These are phyloP conservation scores for Cyclospora cayetanensis DNA, from an alignment of 169 alveolate genomes.

Conservation along the genomic window DNA sequence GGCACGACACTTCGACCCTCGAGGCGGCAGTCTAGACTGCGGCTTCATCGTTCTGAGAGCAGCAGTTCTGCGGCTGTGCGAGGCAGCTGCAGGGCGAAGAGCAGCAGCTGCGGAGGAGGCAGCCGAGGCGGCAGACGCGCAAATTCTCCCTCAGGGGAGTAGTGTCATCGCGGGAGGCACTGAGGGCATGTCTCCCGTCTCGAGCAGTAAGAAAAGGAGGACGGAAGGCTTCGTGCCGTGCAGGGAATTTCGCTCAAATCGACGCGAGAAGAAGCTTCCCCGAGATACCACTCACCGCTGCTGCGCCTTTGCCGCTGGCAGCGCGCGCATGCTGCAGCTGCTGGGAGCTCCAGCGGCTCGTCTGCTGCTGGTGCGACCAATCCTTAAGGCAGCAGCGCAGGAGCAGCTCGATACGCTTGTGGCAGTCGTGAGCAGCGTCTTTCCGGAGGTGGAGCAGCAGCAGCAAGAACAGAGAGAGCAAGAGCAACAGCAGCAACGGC, in stretches of 20 bases:
- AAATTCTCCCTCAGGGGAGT: neutral
- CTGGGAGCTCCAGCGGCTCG: neutral
- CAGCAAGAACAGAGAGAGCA: too few species aligned
- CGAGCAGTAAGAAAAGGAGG: too few species aligned
- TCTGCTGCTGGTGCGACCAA: neutral
- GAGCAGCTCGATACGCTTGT: neutral
- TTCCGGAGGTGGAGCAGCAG: neutral
- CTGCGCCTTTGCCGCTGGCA: neutral
- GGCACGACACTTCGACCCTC: too few species aligned
- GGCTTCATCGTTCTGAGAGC: conserved; percentile 1
- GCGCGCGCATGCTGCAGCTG: neutral
- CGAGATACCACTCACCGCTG: too few species aligned
- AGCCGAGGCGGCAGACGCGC: neutral
- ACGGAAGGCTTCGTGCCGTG: too few species aligned
- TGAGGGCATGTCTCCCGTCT: too few species aligned
- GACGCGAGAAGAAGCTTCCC: too few species aligned
- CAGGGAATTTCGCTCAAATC: too few species aligned
- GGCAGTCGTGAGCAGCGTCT: neutral
- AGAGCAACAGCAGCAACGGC: too few species aligned
- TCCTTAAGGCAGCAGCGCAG: neutral
- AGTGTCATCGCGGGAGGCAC: neutral
- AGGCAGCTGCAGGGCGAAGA: neutral
- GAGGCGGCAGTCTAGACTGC: neutral
- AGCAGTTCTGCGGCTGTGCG: neutral
- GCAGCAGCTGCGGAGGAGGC: neutral